A percentile compares a stretch with the other conserved stretches of the same genome.
Conservation (phyloP, 345 rosid species). For the Pistacia vera region DNA sequence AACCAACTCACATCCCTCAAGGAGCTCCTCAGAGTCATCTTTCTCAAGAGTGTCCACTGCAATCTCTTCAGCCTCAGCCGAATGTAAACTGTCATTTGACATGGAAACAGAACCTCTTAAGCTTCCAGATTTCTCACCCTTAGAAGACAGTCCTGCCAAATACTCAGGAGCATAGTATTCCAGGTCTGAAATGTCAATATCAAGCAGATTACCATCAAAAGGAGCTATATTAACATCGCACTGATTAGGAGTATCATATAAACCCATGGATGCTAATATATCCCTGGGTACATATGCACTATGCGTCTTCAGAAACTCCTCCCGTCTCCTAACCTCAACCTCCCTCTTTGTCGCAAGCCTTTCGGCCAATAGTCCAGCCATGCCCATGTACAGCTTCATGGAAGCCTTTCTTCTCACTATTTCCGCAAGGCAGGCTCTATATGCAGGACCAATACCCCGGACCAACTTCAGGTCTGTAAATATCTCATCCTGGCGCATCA, state of each 20-base stretch:
- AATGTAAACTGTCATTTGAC: constrained; percentile 67
- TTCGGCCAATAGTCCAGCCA: constrained; percentile 98
- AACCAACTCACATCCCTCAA: constrained; percentile 64
- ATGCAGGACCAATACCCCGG: constrained; percentile 86
- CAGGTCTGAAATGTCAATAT: constrained; percentile 73
- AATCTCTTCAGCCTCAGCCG: constrained; percentile 57
- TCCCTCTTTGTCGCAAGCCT: constrained; percentile 91
- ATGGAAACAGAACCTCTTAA: constrained; percentile 60
- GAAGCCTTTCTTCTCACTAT: constrained; percentile 89
- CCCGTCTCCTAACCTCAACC: constrained; percentile 84
- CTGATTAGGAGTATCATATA: constrained; percentile 84
- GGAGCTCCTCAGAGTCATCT: constrained; percentile 53
- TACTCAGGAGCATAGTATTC: constrained; percentile 88
- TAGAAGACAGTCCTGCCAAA: constrained; percentile 57
- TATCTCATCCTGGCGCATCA: constrained; percentile 74
- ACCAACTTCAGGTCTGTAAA: constrained; percentile 74
- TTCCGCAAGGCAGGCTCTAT: constrained; percentile 98
- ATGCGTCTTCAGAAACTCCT: constrained; percentile 77
- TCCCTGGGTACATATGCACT: constrained; percentile 73
- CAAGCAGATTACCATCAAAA: constrained; percentile 74
- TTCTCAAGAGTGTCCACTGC: constrained; percentile 42
- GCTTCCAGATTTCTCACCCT: constrained; percentile 52
- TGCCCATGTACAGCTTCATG: constrained; percentile 97
- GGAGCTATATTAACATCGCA: constrained; percentile 93
- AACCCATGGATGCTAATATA: constrained; percentile 80